Percentiles rank a stretch among this genome's conserved stretches.
phyloP scores from a whole-genome alignment of 345 rosid genomes.

The Psidium guajava region DNA sequence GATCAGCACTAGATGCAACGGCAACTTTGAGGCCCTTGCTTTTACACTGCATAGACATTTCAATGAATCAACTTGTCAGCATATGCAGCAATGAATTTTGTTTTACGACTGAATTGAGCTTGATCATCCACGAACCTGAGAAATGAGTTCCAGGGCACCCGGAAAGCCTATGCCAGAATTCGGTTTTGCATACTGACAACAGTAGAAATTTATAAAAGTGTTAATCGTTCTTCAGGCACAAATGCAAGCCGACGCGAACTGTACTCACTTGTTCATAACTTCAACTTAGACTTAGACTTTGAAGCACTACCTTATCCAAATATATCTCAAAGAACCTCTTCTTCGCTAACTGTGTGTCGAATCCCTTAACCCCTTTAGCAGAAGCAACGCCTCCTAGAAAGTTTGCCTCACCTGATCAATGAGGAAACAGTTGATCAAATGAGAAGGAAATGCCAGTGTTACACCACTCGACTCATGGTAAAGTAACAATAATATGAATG shows the following conservation, averaged over 20 bases:
- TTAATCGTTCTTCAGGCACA: neutral
- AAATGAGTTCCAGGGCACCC: slow-evolving; percentile 84
- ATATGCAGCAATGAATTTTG: neutral
- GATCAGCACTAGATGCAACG: slow-evolving; percentile 96
- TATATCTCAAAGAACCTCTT: slow-evolving; percentile 88
- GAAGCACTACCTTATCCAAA: slow-evolving; percentile 56
- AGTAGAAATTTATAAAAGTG: neutral
- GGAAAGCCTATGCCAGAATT: slow-evolving; percentile 93
- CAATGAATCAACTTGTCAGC: neutral
- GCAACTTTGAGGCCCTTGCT: slow-evolving; percentile 83
- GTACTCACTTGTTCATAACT: neutral
- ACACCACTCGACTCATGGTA: neutral
- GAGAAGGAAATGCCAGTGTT: neutral
- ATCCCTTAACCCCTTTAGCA: slow-evolving; percentile 65
- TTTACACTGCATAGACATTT: slow-evolving; percentile 45
- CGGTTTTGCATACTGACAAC: slow-evolving; percentile 76
- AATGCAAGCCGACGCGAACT: neutral
- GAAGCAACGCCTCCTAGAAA: slow-evolving; percentile 90
- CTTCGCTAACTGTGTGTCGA: slow-evolving; percentile 56
- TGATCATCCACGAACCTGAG: slow-evolving; percentile 37
- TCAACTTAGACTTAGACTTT: neutral
- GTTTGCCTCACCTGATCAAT: slow-evolving; percentile 68
- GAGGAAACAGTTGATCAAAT: neutral
- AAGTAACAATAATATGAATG: neutral
- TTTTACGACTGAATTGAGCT: neutral